Percentiles rank a stretch among this genome's conserved stretches.
phyloP scores from a whole-genome alignment of 768 basidiomycete genomes.

The Kwoniella mangroviensis region DNA sequence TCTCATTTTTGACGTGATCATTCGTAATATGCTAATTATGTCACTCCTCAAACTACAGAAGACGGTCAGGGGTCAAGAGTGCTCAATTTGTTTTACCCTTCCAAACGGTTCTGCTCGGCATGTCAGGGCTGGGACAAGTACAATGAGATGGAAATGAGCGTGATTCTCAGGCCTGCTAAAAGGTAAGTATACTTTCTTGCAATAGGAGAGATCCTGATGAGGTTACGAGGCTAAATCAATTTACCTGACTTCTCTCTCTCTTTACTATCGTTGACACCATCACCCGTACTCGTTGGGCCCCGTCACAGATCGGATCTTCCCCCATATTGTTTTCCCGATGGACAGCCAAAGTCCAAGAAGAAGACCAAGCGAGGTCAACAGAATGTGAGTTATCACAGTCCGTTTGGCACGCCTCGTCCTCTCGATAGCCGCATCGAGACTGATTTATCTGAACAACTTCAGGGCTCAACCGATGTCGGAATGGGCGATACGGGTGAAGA shows the following conservation, averaged over 20 bases:
- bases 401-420: background rate
- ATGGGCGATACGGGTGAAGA: constrained; percentile 38
- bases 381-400: constrained; percentile 30
- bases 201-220: too few species aligned
- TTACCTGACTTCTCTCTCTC: background rate
- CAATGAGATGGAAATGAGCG: constrained; percentile 89
- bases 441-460: constrained; percentile 7
- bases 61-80: constrained; percentile 76
- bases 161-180: constrained; percentile 90
- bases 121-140: constrained; percentile 96
- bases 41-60: constrained; percentile 61
- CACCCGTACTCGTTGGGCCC: background rate
- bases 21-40: background rate
- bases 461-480: constrained; percentile 32
- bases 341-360: constrained; percentile 51
- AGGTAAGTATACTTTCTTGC: constrained; percentile 62
- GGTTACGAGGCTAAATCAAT: too few species aligned
- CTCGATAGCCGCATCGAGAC: background rate
- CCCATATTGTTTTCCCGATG: constrained; percentile 52
- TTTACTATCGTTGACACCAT: background rate
- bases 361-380: constrained; percentile 47
- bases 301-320: constrained; percentile 43
- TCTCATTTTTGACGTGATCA: too few species aligned
- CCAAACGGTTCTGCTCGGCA: constrained; percentile 88
- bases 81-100: constrained; percentile 96